phyloP scores from a whole-genome alignment of 176 grass and related monocot genomes.

The Musa troglodytarum region DNA sequence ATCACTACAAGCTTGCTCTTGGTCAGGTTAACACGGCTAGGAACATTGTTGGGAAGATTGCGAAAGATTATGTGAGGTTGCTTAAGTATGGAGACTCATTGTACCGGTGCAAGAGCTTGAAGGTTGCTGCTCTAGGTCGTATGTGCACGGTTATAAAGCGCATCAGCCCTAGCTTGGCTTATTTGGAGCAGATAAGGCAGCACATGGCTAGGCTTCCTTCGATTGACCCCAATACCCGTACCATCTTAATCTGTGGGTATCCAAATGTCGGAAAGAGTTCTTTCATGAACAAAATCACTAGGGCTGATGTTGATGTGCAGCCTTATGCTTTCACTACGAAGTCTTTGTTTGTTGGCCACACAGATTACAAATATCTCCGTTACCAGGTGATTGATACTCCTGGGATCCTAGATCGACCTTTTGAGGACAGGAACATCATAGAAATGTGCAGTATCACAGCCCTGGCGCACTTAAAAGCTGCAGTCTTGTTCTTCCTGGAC shows the following conservation, averaged over 20 bases:
- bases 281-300: slow-evolving; percentile 77
- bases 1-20: slow-evolving; percentile 81
- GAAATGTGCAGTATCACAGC: slow-evolving; percentile 56
- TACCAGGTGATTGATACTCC: slow-evolving; percentile 87
- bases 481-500: slow-evolving; percentile 48
- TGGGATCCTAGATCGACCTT: slow-evolving; percentile 58
- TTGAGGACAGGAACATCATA: slow-evolving; percentile 52
- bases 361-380: slow-evolving; percentile 70
- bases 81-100: slow-evolving; percentile 63
- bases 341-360: slow-evolving; percentile 52
- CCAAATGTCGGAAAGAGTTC: slow-evolving; percentile 48
- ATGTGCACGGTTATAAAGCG: slow-evolving; percentile 70
- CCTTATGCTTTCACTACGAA: slow-evolving; percentile 49
- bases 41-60: slow-evolving; percentile 59
- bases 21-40: slow-evolving; percentile 68
- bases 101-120: slow-evolving; percentile 65
- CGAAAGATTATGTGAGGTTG: slow-evolving; percentile 60
- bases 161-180: slow-evolving; percentile 62
- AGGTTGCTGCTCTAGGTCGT: slow-evolving; percentile 47
- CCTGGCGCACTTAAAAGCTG: slow-evolving; percentile 31
- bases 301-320: slow-evolving; percentile 70
- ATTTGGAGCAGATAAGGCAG: slow-evolving; percentile 56
- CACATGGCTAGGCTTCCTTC: slow-evolving; percentile 74
- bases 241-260: slow-evolving; percentile 41
- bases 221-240: slow-evolving; percentile 62